Percentiles rank a stretch among this genome's conserved stretches.
phyloP scores from a whole-genome alignment of 257 asterid genomes.

The Petrea volubilis region DNA sequence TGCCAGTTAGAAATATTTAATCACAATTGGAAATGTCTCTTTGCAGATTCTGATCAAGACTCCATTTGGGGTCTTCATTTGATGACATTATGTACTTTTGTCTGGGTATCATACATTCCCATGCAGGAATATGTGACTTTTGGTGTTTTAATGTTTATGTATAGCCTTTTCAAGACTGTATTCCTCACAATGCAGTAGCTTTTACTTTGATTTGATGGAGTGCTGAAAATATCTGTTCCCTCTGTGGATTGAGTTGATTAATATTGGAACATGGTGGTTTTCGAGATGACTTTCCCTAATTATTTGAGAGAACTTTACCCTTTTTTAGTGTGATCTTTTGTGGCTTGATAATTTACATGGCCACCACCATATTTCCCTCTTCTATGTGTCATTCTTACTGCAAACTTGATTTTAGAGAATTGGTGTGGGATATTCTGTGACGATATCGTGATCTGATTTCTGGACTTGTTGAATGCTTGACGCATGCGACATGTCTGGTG shows the following conservation, averaged over 20 bases:
- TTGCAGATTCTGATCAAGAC: constrained; percentile 9
- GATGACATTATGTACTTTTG: not conserved
- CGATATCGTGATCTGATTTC: not conserved
- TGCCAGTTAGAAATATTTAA: not conserved
- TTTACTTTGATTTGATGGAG: not conserved
- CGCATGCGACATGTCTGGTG: too few relatives aligned
- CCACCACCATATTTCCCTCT: not conserved
- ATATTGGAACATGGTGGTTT: not conserved
- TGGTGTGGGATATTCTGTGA: not conserved
- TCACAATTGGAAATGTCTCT: not conserved
- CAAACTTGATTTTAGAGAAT: not conserved
- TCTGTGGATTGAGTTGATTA: not conserved
- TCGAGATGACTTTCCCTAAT: not conserved
- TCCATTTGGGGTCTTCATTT: not conserved
- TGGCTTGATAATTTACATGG: not conserved
- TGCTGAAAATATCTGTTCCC: not conserved
- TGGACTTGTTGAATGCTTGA: not conserved
- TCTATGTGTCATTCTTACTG: not conserved
- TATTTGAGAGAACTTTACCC: not conserved
- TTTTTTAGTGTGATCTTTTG: not conserved
- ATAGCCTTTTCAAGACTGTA: not conserved
- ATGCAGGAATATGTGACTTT: not conserved
- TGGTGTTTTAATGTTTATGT: not conserved
- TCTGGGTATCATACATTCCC: not conserved
- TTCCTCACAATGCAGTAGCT: not conserved